Conservation (phyloP, 2,329 filamentous ascomycete species). For the Biscogniauxia sp. region DNA sequence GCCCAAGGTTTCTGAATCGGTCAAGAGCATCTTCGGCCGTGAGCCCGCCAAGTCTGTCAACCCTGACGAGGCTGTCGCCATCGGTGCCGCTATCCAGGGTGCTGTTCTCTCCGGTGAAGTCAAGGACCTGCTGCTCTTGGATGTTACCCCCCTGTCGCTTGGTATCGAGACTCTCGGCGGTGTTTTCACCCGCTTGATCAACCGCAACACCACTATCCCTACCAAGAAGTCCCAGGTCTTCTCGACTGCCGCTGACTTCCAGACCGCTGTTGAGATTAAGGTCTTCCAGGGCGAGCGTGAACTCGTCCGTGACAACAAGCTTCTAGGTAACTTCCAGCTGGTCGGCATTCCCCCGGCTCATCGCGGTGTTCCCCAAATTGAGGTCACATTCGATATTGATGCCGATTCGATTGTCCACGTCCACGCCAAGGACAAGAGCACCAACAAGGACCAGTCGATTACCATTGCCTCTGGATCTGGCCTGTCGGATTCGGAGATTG, state of each 20-base stretch:
- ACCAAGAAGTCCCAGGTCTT: conserved; percentile 99
- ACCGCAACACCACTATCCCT: conserved; percentile 98
- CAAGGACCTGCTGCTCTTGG: conserved; percentile 90
- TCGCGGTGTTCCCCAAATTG: conserved; percentile 92
- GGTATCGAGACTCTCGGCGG: conserved; percentile 98
- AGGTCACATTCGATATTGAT: conserved; percentile 98
- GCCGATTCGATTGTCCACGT: conserved; percentile 98
- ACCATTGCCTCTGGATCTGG: conserved; percentile 97
- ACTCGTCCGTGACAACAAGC: conserved; percentile 97
- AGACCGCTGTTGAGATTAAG: conserved; percentile 99
- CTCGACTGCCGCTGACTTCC: conserved; percentile 96
- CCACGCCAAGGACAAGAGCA: conserved; percentile 98
- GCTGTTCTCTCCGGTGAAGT: conserved; percentile 95
- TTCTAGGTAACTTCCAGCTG: conserved; percentile 98
- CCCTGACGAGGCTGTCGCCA: conserved; percentile 96
- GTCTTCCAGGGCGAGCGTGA: conserved; percentile 99
- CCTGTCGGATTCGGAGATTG: conserved; percentile 90
- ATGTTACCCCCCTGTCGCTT: conserved; percentile 92
- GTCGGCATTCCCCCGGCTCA: conserved; percentile 95
- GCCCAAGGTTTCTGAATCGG: conserved; percentile 95
- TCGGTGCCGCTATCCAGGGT: conserved; percentile 96
- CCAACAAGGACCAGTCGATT: conserved; percentile 99
- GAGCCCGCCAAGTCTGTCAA: conserved; percentile 98
- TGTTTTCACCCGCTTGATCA: conserved; percentile 97
- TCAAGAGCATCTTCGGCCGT: conserved; percentile 95